Conservation (phyloP, 2,329 filamentous ascomycete species). For the Passalora sequoiae region DNA sequence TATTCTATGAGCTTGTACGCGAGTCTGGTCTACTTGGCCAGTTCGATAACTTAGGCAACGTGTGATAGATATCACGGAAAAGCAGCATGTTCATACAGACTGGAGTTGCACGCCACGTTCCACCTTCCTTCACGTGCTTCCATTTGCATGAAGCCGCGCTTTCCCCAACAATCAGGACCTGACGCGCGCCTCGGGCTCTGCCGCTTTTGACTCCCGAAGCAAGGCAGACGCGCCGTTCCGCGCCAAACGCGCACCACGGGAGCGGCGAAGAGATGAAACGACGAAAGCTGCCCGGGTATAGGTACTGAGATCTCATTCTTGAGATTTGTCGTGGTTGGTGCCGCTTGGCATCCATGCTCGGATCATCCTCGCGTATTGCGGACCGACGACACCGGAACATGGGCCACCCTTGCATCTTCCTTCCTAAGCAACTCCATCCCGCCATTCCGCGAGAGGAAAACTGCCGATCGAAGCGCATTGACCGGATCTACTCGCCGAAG, state of each 20-base stretch:
- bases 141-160: slow-evolving; percentile 2
- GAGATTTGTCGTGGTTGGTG: neutral
- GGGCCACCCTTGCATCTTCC: slow-evolving; percentile 2
- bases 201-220: too few relatives aligned
- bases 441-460: neutral
- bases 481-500: neutral
- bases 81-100: neutral
- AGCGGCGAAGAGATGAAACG: too few relatives aligned
- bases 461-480: neutral
- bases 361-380: neutral
- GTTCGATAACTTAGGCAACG: slow-evolving; percentile 23
- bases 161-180: too few relatives aligned
- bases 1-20: slow-evolving; percentile 86
- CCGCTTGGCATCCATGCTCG: neutral
- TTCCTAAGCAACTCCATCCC: too few relatives aligned
- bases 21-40: slow-evolving; percentile 71
- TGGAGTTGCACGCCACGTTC: slow-evolving; percentile 1
- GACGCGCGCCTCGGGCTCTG: too few relatives aligned
- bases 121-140: neutral
- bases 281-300: too few relatives aligned
- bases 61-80: slow-evolving; percentile 9
- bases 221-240: too few relatives aligned
- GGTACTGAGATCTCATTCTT: too few relatives aligned
- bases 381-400: neutral
- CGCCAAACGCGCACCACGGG: too few relatives aligned